Conservation (phyloP, 1,284 basidiomycete genomes). For the Ganoderma sinense region DNA sequence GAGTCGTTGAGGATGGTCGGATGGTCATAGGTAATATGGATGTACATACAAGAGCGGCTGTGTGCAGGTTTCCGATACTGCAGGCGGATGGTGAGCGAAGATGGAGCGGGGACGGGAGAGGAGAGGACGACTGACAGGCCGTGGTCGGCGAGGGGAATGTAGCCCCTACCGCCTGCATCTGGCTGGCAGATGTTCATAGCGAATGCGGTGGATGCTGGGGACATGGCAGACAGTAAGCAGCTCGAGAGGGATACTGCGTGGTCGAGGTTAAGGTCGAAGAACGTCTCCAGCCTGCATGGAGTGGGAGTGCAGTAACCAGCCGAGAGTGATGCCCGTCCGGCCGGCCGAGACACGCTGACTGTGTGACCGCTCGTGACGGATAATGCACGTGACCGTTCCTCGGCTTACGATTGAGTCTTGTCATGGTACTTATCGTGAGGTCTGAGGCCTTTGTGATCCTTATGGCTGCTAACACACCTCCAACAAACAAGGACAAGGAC, state of each 20-base stretch:
- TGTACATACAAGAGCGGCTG: constrained; percentile 71
- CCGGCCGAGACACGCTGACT: constrained; percentile 7
- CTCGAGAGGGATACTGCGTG: neutral
- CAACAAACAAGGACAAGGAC: too few relatives aligned
- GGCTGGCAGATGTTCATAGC: constrained; percentile 32
- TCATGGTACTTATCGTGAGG: too few relatives aligned
- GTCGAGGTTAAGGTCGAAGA: neutral
- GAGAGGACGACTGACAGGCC: constrained; percentile 34
- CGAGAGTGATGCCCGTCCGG: neutral
- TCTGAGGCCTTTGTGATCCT: too few relatives aligned
- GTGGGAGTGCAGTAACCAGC: neutral
- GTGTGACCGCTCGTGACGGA: constrained; percentile 7
- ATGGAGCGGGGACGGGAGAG: neutral
- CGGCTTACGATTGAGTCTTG: too few relatives aligned
- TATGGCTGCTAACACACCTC: too few relatives aligned
- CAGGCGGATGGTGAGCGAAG: neutral
- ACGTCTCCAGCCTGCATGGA: neutral
- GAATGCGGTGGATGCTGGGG: neutral
- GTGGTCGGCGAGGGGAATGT: constrained; percentile 37
- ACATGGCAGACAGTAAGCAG: neutral
- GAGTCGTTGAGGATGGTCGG: neutral
- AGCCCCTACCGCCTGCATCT: constrained; percentile 29
- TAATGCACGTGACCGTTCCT: constrained; percentile 11
- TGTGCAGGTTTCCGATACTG: constrained; percentile 83
- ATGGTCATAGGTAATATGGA: too few relatives aligned